Conservation (phyloP, 176 grass and related monocot genomes). For the Canna indica region DNA sequence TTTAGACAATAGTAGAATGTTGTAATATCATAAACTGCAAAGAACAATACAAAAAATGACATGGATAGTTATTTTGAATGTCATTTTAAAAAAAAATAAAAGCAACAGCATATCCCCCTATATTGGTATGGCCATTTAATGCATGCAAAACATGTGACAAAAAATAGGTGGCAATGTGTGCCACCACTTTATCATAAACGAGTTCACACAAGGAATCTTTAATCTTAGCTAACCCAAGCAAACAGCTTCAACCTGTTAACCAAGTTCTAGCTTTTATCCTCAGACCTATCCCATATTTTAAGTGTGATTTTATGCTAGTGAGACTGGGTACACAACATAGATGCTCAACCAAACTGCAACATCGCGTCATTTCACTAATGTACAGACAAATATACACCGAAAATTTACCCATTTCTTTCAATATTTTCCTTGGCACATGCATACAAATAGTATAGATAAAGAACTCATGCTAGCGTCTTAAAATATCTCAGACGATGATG, state of each 20-base stretch:
- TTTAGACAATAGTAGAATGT: background rate
- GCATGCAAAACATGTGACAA: too few relatives aligned
- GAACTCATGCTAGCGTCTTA: background rate
- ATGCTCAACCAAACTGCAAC: background rate
- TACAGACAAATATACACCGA: background rate
- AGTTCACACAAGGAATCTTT: background rate
- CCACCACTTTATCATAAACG: background rate
- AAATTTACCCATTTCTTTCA: background rate
- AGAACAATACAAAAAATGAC: background rate
- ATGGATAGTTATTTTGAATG: background rate
- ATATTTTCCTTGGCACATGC: background rate
- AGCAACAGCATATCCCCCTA: background rate
- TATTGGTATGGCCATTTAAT: too few relatives aligned
- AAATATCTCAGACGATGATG: background rate
- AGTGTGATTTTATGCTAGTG: background rate
- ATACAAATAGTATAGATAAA: background rate
- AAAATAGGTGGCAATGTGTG: background rate
- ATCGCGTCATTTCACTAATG: background rate
- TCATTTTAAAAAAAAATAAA: too few relatives aligned
- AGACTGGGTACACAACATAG: too few relatives aligned
- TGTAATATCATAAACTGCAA: background rate
- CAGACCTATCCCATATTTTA: background rate
- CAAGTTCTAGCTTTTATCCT: background rate
- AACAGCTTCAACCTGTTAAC: background rate
- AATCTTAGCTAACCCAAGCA: background rate